Evolutionary conservation across 305 asterid genomes (phyloP).

Genomic region (Striga hermonthica): DNA sequence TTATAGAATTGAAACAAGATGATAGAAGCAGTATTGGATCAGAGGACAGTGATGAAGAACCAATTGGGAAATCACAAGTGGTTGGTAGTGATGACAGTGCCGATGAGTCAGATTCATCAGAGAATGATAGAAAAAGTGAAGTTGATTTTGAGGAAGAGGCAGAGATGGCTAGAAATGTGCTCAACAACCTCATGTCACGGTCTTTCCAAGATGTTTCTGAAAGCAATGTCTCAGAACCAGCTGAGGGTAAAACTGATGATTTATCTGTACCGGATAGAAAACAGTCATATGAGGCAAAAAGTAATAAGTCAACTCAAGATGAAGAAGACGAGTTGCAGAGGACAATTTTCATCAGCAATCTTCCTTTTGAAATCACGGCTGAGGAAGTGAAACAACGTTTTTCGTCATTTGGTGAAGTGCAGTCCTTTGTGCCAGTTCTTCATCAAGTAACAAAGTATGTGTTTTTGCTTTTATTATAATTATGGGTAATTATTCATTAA

Average conservation of each 20-base stretch:
- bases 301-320: slow-evolving; percentile 38
- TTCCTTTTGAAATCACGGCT: slow-evolving; percentile 67
- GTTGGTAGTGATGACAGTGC: slow-evolving; percentile 34
- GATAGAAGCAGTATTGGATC: slow-evolving; percentile 50
- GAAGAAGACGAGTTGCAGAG: slow-evolving; percentile 76
- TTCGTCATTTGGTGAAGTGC: slow-evolving; percentile 79
- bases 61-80: slow-evolving; percentile 40
- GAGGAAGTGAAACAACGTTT: slow-evolving; percentile 86
- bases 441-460: slow-evolving; percentile 83
- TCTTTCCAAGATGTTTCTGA: slow-evolving; percentile 42
- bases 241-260: slow-evolving; percentile 40
- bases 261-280: slow-evolving; percentile 35
- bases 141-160: slow-evolving; percentile 70
- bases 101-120: slow-evolving; percentile 45
- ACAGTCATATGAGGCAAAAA: slow-evolving; percentile 35
- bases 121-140: slow-evolving; percentile 38
- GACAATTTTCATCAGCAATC: slow-evolving; percentile 77
- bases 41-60: slow-evolving; percentile 47
- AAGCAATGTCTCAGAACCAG: slow-evolving; percentile 27
- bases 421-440: slow-evolving; percentile 79
- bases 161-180: slow-evolving; percentile 68
- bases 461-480: neutral
- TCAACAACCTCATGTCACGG: slow-evolving; percentile 52
- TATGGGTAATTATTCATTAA: neutral
- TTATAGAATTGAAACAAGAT: slow-evolving; percentile 48